phyloP scores from a whole-genome alignment of 2,329 filamentous ascomycete species.

The Chaetomiaceae sp. region DNA sequence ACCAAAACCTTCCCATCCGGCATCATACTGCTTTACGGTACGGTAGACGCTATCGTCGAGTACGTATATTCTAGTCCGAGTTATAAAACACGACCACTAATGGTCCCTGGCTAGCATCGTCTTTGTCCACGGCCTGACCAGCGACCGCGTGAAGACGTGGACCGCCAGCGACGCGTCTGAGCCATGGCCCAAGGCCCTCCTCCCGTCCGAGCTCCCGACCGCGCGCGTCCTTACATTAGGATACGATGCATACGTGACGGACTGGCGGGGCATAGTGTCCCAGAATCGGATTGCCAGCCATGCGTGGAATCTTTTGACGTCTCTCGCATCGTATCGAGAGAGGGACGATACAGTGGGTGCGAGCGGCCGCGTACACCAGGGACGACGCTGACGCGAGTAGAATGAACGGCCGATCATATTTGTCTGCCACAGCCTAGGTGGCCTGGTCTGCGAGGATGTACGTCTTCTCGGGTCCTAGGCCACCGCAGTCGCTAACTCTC shows the following conservation, averaged over 20 bases:
- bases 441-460: slow-evolving; percentile 28
- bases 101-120: slow-evolving; percentile 21
- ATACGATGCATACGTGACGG: slow-evolving; percentile 28
- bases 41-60: slow-evolving; percentile 15
- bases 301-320: slow-evolving; percentile 5
- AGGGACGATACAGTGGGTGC: neutral
- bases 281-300: slow-evolving; percentile 6
- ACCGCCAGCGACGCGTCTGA: slow-evolving; percentile 23
- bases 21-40: slow-evolving; percentile 17
- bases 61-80: slow-evolving; percentile 8
- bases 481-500: neutral
- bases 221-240: slow-evolving; percentile 34
- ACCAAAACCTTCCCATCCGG: slow-evolving; percentile 17
- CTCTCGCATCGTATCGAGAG: slow-evolving; percentile 1
- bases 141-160: slow-evolving; percentile 33
- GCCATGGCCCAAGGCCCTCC: slow-evolving; percentile 31
- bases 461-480: neutral
- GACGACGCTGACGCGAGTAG: neutral
- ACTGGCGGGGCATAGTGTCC: slow-evolving; percentile 3
- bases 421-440: slow-evolving; percentile 27
- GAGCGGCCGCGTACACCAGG: too few species aligned
- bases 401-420: slow-evolving; percentile 23
- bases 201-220: slow-evolving; percentile 27
- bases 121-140: slow-evolving; percentile 35
- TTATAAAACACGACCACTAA: slow-evolving; percentile 7